These are phyloP conservation scores for Xylariaceae sp. DNA, from an alignment of 2,329 filamentous ascomycete genomes.

Conservation along the genomic window DNA sequence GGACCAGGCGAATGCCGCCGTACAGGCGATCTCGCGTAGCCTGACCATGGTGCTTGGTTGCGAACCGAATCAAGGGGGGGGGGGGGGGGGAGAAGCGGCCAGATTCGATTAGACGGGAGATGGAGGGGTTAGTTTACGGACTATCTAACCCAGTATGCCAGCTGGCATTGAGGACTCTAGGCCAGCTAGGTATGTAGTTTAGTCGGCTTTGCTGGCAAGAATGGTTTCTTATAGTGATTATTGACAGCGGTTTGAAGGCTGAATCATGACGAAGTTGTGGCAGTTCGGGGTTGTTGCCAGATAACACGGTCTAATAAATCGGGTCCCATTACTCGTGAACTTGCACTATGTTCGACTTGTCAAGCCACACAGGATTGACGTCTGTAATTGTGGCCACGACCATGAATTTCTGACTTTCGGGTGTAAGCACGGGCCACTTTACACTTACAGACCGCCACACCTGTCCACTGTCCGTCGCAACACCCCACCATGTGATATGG, in stretches of 20 bases:
- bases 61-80: conserved; percentile 13
- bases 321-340: conserved; percentile 13
- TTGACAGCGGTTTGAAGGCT: conserved; percentile 3
- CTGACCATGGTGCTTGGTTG: conserved; percentile 69
- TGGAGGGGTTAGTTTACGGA: conserved; percentile 10
- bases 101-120: conserved; percentile 3
- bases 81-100: conserved; percentile 27
- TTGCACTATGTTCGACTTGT: conserved; percentile 3
- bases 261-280: conserved; percentile 7
- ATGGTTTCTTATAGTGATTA: conserved; percentile 7
- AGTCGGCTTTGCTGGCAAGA: conserved; percentile 10
- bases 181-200: conserved; percentile 27
- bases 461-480: no score
- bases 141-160: conserved; percentile 23
- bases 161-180: conserved; percentile 33
- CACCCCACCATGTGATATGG: conserved; percentile 1
- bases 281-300: conserved; percentile 19
- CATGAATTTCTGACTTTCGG: conserved; percentile 4
- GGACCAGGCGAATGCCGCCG: conserved; percentile 96
- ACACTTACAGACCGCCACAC: neutral
- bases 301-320: conserved; percentile 14
- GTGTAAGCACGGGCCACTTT: neutral
- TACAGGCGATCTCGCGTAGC: conserved; percentile 92
- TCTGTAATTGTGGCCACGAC: conserved; percentile 2
- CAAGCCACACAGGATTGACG: no score